These are phyloP conservation scores for Lophium mytilinum DNA, from an alignment of 495 filamentous ascomycete species.

Conservation along the genomic window DNA sequence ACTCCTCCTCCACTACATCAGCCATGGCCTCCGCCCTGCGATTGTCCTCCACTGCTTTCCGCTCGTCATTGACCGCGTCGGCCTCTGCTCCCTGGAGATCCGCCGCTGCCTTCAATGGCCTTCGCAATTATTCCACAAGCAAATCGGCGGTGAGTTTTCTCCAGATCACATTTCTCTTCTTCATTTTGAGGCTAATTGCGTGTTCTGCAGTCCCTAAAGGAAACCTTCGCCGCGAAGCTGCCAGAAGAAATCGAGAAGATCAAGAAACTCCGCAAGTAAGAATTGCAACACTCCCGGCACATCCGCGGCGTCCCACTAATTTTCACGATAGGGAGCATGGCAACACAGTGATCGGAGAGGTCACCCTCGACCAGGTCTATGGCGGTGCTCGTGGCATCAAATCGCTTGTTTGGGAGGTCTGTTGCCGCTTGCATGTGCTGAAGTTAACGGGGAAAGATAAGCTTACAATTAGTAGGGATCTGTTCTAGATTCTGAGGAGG, in stretches of 20 bases:
- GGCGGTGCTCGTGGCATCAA: conserved; percentile 99
- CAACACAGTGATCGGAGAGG: conserved; percentile 89
- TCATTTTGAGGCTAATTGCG: conserved; percentile 16
- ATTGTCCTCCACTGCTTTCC: conserved; percentile 65
- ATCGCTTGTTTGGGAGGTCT: conserved; percentile 89
- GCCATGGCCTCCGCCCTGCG: conserved; percentile 75
- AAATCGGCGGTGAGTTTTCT: conserved; percentile 65
- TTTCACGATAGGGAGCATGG: conserved; percentile 65
- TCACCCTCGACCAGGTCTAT: conserved; percentile 98
- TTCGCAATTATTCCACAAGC: conserved; percentile 76
- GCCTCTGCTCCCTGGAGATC: conserved; percentile 47
- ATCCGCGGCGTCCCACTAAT: conserved; percentile 19
- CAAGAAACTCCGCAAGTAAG: conserved; percentile 93
- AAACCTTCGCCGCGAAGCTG: conserved; percentile 91
- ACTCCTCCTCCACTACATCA: conserved; percentile 27
- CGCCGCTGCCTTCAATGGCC: conserved; percentile 63
- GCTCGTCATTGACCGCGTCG: conserved; percentile 58
- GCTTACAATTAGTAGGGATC: conserved; percentile 55
- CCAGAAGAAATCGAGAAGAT: conserved; percentile 97
- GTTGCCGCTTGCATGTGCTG: conserved; percentile 16
- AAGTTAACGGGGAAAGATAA: neutral
- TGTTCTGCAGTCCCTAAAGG: conserved; percentile 75
- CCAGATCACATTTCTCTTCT: conserved; percentile 3
- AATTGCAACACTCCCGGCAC: neutral
- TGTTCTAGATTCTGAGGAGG: conserved; percentile 95